Evolutionary conservation across 345 rosid species (phyloP), one percentile per base, ranked within the genome.

Genomic region (Balakata baccata): DNA sequence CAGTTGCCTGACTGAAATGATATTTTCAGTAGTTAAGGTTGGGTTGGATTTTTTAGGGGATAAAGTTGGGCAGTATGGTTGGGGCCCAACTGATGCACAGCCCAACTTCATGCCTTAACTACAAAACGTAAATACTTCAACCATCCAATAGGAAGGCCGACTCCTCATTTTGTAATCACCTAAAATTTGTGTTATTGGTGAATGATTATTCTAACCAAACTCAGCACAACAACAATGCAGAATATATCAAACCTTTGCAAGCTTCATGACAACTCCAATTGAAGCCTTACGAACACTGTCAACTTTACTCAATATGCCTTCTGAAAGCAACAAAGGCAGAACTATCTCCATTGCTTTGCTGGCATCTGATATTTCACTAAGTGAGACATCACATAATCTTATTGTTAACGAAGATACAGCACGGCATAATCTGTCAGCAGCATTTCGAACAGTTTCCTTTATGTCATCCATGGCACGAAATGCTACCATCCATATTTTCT

Each of bases 381-480:
- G 94, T n/a, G 89, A 79, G 61, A 89, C 84, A 84, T 94, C 97
- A 77, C 98, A 92, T 23, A 94, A 90, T 84, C 97, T 87, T 82
- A 89, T 83, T 10, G 98, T 92, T 78, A 94, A 79, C 59, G 97
- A 88, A 54, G 91, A 88, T 78, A 88, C 84, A 68, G 86, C 72
- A 72, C 89, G 91, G 46, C 97, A 90, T 82, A 94, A 80, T 80
- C 84, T 94, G 82, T 92, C 97, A 71, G 97, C 98, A 60, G 98
- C 91, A 87, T 85, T 89, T 81, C 97, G 85, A 78, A 94, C 98
- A 81, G 97, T 92, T 86, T 94, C 98, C 84, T 94, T 94, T 70
- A 92, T 92, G 87, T 94, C 98, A 88, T 94, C 97, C 98, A 94
- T 92, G 80, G 97, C 97, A 78, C 97, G 97, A 82, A 90, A 94